phyloP scores from a whole-genome alignment of 495 filamentous ascomycete genomes.

The Terfezia boudieri region DNA sequence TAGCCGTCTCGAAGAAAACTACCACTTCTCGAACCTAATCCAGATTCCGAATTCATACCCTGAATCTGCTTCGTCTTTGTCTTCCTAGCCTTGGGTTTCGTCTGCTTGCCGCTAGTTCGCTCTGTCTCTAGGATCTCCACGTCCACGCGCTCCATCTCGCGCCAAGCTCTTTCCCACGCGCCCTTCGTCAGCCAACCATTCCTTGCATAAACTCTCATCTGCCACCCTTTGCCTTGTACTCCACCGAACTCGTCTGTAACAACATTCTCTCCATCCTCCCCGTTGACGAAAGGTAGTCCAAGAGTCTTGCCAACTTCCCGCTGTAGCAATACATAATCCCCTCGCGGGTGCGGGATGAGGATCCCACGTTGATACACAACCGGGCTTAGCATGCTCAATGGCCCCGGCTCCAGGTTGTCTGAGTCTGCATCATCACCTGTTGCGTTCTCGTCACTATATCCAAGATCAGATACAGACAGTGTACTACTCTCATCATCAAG shows the following conservation, averaged over 20 bases:
- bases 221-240: conserved; percentile 36
- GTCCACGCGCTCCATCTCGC: conserved; percentile 92
- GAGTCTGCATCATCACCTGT: neutral
- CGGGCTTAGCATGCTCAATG: conserved; percentile 27
- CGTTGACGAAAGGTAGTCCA: conserved; percentile 40
- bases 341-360: conserved; percentile 68
- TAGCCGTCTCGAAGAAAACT: too few relatives aligned
- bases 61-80: too few relatives aligned
- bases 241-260: conserved; percentile 28
- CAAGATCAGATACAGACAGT: neutral
- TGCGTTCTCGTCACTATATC: neutral
- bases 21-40: too few relatives aligned
- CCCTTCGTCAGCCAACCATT: conserved; percentile 84
- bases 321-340: conserved; percentile 78
- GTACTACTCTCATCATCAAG: neutral
- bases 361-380: conserved; percentile 69
- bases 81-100: too few relatives aligned
- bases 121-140: conserved; percentile 40
- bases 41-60: too few relatives aligned
- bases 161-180: conserved; percentile 86
- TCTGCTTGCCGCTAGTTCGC: too few relatives aligned
- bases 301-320: conserved; percentile 76
- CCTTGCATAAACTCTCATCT: conserved; percentile 72
- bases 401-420: neutral
- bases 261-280: conserved; percentile 25